phyloP scores from a whole-genome alignment of 805 yeast genomes.

The Lipomyces japonicus region DNA sequence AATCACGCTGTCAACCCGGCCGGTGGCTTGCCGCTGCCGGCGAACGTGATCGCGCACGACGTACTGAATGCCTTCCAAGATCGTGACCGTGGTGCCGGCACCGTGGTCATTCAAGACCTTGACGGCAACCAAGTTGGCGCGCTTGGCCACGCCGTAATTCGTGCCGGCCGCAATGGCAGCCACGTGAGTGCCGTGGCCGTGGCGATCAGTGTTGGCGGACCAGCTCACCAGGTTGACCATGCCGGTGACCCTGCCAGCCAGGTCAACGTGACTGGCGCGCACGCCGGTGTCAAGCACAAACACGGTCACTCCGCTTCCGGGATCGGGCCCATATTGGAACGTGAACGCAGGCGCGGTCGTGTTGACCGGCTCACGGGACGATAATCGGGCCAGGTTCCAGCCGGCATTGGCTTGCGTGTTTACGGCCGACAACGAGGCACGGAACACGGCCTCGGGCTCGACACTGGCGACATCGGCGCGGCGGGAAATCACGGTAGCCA shows the following conservation, averaged over 20 bases:
- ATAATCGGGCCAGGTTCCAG: constrained; percentile 21
- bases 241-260: constrained; percentile 54
- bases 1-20: constrained; percentile 33
- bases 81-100: constrained; percentile 79
- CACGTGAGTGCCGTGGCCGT: constrained; percentile 95
- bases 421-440: background rate
- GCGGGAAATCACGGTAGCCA: constrained; percentile 16
- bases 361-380: constrained; percentile 13
- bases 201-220: constrained; percentile 52
- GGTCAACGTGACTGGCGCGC: constrained; percentile 63
- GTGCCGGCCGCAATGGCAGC: constrained; percentile 91
- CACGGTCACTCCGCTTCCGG: constrained; percentile 38
- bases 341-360: background rate
- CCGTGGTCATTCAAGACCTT: constrained; percentile 77
- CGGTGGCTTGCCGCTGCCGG: constrained; percentile 14
- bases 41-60: constrained; percentile 65
- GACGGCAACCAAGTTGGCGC: constrained; percentile 73
- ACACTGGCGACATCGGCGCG: constrained; percentile 19
- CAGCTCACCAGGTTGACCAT: constrained; percentile 33
- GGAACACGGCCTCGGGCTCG: constrained; percentile 13
- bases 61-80: constrained; percentile 77
- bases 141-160: constrained; percentile 79
- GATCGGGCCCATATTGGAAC: constrained; percentile 14
- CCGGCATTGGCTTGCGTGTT: constrained; percentile 17
- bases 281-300: constrained; percentile 91